phyloP scores from a whole-genome alignment of 495 filamentous ascomycete genomes.

The Tuber brumale region DNA sequence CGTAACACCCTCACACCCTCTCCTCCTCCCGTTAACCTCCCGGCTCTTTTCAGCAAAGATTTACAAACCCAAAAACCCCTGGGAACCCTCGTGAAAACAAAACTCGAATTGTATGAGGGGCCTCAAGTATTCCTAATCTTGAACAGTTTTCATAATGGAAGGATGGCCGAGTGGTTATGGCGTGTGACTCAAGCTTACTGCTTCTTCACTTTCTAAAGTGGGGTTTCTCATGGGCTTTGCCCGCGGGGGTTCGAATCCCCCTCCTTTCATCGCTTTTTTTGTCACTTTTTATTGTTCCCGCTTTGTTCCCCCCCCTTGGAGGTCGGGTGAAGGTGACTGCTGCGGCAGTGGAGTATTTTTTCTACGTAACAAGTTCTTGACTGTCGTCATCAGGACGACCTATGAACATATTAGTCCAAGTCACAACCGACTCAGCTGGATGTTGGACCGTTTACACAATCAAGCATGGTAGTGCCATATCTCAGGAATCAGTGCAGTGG shows the following conservation, averaged over 20 bases:
- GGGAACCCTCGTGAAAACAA: background rate
- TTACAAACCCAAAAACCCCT: background rate
- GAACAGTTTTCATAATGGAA: background rate
- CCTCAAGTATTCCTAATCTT: background rate
- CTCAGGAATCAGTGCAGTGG: too few species aligned
- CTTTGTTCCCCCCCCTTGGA: background rate
- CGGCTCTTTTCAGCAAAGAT: background rate
- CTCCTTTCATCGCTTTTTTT: constrained; percentile 20
- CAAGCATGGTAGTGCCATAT: too few species aligned
- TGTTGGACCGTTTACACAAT: background rate
- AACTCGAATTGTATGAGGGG: background rate
- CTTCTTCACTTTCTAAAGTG: constrained; percentile 15
- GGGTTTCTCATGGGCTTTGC: constrained; percentile 20
- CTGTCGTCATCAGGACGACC: too few species aligned
- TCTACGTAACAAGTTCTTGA: too few species aligned
- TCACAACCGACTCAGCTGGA: background rate
- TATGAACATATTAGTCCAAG: too few species aligned
- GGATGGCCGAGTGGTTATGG: constrained; percentile 24
- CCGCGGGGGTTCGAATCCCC: constrained; percentile 26
- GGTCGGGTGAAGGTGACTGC: too few species aligned
- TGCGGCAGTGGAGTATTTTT: too few species aligned
- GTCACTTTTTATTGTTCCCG: background rate
- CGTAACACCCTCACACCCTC: background rate
- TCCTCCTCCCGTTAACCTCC: background rate
- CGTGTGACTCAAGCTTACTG: constrained; percentile 18